These are phyloP conservation scores for Jacaranda mimosifolia DNA, from an alignment of 257 asterid genomes.

Conservation along the genomic window DNA sequence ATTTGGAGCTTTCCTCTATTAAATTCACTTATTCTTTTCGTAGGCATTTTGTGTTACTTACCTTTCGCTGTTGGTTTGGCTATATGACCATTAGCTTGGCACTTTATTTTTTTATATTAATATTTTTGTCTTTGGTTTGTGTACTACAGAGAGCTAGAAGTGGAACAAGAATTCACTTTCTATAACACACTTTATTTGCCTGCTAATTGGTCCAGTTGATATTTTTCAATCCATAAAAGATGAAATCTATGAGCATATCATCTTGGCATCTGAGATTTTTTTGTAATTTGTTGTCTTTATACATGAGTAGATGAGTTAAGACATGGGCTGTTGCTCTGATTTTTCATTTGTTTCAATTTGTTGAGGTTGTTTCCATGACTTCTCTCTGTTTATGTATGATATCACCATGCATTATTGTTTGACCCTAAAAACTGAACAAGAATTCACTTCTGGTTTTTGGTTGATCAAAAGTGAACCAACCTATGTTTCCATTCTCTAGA, in stretches of 20 bases:
- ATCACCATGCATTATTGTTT: background rate
- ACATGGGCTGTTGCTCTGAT: background rate
- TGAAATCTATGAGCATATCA: background rate
- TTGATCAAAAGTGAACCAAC: background rate
- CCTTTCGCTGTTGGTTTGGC: background rate
- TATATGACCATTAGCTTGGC: background rate
- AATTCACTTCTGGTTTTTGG: background rate
- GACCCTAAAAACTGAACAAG: background rate
- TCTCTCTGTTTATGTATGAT: background rate
- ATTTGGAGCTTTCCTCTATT: background rate
- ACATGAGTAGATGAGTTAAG: background rate
- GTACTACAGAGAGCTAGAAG: too few species aligned
- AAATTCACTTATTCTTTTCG: background rate
- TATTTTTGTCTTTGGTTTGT: background rate
- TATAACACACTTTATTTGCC: slow-evolving; percentile 6
- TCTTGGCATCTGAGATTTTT: background rate
- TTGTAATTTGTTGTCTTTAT: background rate
- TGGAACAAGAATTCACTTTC: background rate
- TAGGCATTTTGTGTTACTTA: background rate
- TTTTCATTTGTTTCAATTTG: background rate
- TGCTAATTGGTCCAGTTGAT: slow-evolving; percentile 2
- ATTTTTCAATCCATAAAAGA: slow-evolving; percentile 6
- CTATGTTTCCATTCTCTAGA: background rate
- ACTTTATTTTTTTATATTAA: background rate
- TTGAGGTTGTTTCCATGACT: background rate